Conservation (phyloP, 2,329 filamentous ascomycete genomes). For the Cadophora malorum region DNA sequence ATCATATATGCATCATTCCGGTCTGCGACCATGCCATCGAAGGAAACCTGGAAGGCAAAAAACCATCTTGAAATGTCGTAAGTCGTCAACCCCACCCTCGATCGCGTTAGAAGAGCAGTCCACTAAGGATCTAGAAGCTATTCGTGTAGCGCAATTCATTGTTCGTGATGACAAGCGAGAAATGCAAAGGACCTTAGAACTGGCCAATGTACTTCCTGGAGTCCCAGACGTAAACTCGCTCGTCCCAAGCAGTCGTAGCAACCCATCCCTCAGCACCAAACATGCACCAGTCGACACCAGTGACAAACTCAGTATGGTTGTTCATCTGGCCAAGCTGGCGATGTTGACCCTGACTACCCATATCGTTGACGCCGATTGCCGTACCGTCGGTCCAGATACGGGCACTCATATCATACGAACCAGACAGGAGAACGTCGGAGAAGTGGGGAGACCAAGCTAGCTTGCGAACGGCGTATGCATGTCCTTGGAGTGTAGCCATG, state of each 20-base stretch:
- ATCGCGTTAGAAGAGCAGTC: too few species aligned
- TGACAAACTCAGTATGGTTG: slow-evolving; percentile 92
- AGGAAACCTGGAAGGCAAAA: too few species aligned
- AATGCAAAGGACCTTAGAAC: neutral
- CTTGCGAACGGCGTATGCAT: slow-evolving; percentile 88
- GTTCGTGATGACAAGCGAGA: neutral
- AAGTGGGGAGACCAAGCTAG: slow-evolving; percentile 93
- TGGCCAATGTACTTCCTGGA: slow-evolving; percentile 67
- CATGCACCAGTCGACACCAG: slow-evolving; percentile 96
- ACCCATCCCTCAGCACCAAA: slow-evolving; percentile 97
- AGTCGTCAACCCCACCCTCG: too few species aligned
- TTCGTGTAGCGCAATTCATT: too few species aligned
- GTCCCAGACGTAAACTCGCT: slow-evolving; percentile 91
- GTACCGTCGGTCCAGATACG: slow-evolving; percentile 86
- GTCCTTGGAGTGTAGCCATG: slow-evolving; percentile 76
- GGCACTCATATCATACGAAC: slow-evolving; percentile 98
- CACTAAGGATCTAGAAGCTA: too few species aligned
- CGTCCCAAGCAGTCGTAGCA: slow-evolving; percentile 93
- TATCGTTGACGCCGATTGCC: slow-evolving; percentile 50
- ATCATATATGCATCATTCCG: neutral
- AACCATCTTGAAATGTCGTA: too few species aligned
- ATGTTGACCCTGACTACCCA: slow-evolving; percentile 27
- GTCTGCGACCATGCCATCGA: neutral
- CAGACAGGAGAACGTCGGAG: slow-evolving; percentile 84
- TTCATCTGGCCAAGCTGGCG: slow-evolving; percentile 74